A percentile compares a stretch with the other conserved stretches of the same genome.
These are phyloP conservation scores for Erodium texanum DNA, from an alignment of 441 rosid species.

Conservation along the genomic window DNA sequence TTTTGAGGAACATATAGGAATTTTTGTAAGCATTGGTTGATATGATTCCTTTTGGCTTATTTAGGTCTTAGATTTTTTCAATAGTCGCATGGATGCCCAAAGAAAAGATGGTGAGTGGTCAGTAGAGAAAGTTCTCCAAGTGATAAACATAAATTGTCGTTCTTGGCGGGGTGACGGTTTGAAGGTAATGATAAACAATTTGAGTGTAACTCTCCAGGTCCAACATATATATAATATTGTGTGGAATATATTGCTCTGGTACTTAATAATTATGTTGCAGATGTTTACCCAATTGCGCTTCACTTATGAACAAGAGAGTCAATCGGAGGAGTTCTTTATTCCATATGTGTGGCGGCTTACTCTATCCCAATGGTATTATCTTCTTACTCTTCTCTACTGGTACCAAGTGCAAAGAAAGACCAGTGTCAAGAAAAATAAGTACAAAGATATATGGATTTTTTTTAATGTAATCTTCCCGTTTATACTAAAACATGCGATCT, in stretches of 20 bases:
- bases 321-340: conserved; percentile 93
- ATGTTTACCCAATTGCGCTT: conserved; percentile 95
- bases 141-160: conserved; percentile 67
- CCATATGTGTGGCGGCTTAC: conserved; percentile 93
- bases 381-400: neutral
- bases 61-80: conserved; percentile 93
- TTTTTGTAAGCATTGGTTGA: conserved; percentile 5
- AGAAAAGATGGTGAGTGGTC: conserved; percentile 89
- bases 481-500: neutral
- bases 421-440: neutral
- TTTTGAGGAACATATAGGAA: conserved; percentile 6
- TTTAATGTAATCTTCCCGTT: neutral
- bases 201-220: neutral
- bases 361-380: conserved; percentile 25
- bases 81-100: conserved; percentile 85
- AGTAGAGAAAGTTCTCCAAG: conserved; percentile 80
- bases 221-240: neutral
- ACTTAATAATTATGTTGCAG: conserved; percentile 33
- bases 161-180: conserved; percentile 97
- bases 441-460: neutral
- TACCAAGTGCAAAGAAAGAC: neutral
- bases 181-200: conserved; percentile 45
- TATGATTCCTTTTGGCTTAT: conserved; percentile 14
- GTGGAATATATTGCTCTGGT: neutral
- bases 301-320: conserved; percentile 98